Evolutionary conservation across 75 land plant genomes (phyloP).

Genomic region (Ceratopteris richardii): DNA sequence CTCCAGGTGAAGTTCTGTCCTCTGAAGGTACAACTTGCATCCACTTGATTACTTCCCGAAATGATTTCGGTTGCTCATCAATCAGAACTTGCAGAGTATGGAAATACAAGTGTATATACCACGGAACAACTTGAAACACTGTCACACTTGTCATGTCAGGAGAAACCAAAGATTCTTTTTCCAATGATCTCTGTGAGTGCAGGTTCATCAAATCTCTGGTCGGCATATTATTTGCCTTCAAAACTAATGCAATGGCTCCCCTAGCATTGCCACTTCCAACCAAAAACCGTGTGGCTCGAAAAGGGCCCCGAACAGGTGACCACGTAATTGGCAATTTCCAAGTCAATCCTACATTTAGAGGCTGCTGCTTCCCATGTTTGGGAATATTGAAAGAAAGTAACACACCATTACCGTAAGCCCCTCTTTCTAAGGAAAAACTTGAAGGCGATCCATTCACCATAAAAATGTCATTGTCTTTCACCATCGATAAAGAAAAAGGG

Average conservation of each 20-base stretch:
- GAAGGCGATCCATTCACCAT: slow-evolving; percentile 40
- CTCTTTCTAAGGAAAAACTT: slow-evolving; percentile 30
- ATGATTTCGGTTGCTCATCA: slow-evolving; percentile 40
- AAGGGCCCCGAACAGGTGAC: slow-evolving; percentile 57
- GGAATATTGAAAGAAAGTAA: slow-evolving; percentile 11
- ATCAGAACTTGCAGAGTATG: slow-evolving; percentile 66
- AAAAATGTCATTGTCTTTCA: slow-evolving; percentile 29
- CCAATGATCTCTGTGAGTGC: too few species aligned
- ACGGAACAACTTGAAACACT: slow-evolving; percentile 86
- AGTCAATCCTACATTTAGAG: slow-evolving; percentile 63
- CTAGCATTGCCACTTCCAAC: slow-evolving; percentile 95
- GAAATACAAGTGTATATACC: slow-evolving; percentile 87
- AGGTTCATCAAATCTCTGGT: slow-evolving; percentile 5
- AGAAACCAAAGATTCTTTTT: not conserved
- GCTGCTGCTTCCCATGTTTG: slow-evolving; percentile 22
- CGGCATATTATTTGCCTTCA: slow-evolving; percentile 19
- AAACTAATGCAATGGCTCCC: slow-evolving; percentile 76
- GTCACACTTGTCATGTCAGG: slow-evolving; percentile 29
- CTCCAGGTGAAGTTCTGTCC: slow-evolving; percentile 81
- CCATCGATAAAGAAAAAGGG: not conserved
- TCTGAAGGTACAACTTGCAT: slow-evolving; percentile 71
- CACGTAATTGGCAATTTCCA: slow-evolving; percentile 72
- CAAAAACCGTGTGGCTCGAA: slow-evolving; percentile 64
- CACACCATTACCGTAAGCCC: not conserved
- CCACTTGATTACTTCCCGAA: slow-evolving; percentile 45